Percentiles rank a stretch among this genome's conserved stretches.
phyloP scores from a whole-genome alignment of 306 rosid species.

The Malus domestica region DNA sequence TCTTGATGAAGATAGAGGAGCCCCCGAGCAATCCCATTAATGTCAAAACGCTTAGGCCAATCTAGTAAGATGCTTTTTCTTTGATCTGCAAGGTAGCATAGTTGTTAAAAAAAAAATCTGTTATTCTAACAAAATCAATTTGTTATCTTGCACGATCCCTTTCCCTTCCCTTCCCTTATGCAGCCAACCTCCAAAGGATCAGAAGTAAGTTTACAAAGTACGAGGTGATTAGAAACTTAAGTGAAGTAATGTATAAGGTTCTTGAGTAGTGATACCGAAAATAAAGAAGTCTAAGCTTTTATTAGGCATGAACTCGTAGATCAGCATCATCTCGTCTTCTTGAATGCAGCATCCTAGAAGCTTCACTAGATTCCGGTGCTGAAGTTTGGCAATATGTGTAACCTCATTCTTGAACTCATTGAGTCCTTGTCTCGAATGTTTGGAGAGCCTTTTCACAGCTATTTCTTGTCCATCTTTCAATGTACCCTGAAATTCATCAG shows the following conservation, averaged over 20 bases:
- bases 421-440: constrained; percentile 6
- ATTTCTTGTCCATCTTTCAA: background rate
- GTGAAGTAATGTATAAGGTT: background rate
- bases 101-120: background rate
- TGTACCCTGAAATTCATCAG: background rate
- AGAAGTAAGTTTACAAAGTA: too few species aligned
- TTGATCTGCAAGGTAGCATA: background rate
- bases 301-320: constrained; percentile 35
- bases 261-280: constrained; percentile 19
- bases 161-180: too few species aligned
- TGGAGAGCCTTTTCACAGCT: background rate
- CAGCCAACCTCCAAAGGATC: background rate
- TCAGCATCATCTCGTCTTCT: constrained; percentile 25
- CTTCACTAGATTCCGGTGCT: constrained; percentile 31
- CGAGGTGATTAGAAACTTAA: too few species aligned
- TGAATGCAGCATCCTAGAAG: constrained; percentile 35
- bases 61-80: background rate
- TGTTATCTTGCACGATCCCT: too few species aligned
- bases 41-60: constrained; percentile 26
- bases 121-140: too few species aligned
- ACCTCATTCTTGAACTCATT: constrained; percentile 12
- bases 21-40: constrained; percentile 31
- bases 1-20: constrained; percentile 40
- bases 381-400: constrained; percentile 20
- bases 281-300: constrained; percentile 43